Percentiles rank a stretch among this genome's conserved stretches.
Evolutionary conservation across 768 basidiomycete species (phyloP).

Genomic region (Kwoniella dendrophila): DNA sequence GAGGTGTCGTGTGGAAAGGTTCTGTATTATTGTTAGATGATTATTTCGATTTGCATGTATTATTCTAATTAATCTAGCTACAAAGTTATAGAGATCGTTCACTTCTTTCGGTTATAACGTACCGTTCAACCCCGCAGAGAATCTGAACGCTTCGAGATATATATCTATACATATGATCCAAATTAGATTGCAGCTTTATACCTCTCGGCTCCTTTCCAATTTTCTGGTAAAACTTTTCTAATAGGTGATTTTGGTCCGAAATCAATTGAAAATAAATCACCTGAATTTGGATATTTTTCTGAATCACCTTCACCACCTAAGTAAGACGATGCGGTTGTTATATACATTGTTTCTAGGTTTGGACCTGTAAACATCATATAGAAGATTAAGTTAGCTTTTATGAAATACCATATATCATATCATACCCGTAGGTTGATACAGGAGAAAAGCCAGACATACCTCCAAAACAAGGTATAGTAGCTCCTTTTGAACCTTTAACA

Average conservation of each 20-base stretch:
- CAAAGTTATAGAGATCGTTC: no score
- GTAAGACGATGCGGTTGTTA: constrained; percentile 34
- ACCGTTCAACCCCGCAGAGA: no score
- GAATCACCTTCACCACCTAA: constrained; percentile 30
- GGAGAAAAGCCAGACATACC: constrained; percentile 27
- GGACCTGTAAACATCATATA: constrained; percentile 6
- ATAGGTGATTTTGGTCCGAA: constrained; percentile 32
- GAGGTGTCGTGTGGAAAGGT: no score
- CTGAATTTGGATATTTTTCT: constrained; percentile 32
- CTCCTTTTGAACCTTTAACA: constrained; percentile 22
- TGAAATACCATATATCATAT: no score
- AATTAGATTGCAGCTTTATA: constrained; percentile 14
- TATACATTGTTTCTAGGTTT: constrained; percentile 47
- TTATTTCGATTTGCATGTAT: neutral
- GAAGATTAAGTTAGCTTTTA: no score
- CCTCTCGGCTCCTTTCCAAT: constrained; percentile 45
- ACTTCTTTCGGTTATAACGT: no score
- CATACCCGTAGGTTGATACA: no score
- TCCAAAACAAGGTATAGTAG: constrained; percentile 49
- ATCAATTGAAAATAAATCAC: constrained; percentile 41
- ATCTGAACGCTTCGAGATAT: no score
- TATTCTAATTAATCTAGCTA: no score
- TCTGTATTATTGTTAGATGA: no score
- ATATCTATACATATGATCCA: neutral
- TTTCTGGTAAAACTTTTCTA: constrained; percentile 33